Evolutionary conservation across 2,329 filamentous ascomycete species (phyloP), one percentile per base, ranked within the genome.

Genomic region (Chalaropsis ovoidea): DNA sequence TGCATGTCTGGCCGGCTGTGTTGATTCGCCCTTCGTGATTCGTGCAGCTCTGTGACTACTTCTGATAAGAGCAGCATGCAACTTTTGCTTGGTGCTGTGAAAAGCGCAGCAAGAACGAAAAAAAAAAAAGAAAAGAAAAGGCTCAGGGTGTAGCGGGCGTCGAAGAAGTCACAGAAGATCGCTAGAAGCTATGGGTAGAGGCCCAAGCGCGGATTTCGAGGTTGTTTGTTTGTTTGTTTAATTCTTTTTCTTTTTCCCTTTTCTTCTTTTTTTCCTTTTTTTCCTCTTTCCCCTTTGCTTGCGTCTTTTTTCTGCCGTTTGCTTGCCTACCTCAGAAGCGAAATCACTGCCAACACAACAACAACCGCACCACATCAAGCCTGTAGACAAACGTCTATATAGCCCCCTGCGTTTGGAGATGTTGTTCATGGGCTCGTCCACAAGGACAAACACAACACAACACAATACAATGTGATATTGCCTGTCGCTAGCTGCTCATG

Each of bases 391-490:
- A 3, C 11, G 10, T 54, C 19, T 24, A 1, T 24, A 54, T 13
- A 22, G 45, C 45, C 43, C 43, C 42, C 42, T 10, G 13, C 43
- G 5, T 45, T 45, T 17, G 43, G 43, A 17, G 43, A 45, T 45
- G 10, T n/a, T 45, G 45, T 17, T 19, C 45, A 47, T n/a, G 45
- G 45, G 7, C 43, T 47, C 8, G n/a, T n/a, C 17, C 15, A 31
- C 31, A 31, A 31, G 31, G n/a, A n/a, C n/a, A n/a, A n/a, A n/a
- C n/a, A n/a, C 31, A 31, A 31, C 3, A 31, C 31, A 54, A 27
- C 3, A 54, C n/a, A 52, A 52, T 52, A 52, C 47, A n/a, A 52
- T 52, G 47, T 52, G 47, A 52, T 52, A 27, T 24, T 52, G n/a
- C 19, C 22, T 7, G 3, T 13, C n/a, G 19, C 10, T 22, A 13